Evolutionary conservation across 768 basidiomycete species (phyloP), one percentile per base, ranked within the genome.

Genomic region (Termitomyces sp.): DNA sequence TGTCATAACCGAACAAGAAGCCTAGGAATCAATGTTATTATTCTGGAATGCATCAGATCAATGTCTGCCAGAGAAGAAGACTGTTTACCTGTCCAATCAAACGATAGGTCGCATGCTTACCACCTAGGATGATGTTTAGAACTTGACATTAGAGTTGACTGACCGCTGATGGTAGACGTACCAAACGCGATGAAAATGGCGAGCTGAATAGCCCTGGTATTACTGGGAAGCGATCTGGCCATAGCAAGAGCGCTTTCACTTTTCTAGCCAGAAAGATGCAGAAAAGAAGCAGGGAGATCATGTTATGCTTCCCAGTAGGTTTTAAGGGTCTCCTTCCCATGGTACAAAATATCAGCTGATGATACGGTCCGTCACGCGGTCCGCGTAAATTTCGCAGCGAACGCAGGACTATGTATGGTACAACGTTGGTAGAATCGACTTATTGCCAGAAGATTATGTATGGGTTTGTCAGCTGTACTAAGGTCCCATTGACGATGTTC

Each of bases 141-240:
- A 42, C 17, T n/a, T 37, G 49, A 11, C 31, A n/a, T 36, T n/a
- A 4, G 42, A 25, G 12, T 17, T 14, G 46, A 32, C 1, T 40
- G 37, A 31, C 56, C 38, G 17, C 20, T 57, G 3, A 60, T 42
- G 62, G n/a, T 7, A 9, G 17, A 76, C 81, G 66, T 70, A 86
- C 88, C 88, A 65, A 91, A 91, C 25, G 88, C 88, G 66, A 89
- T 84, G 74, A 90, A 91, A 40, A 85, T 76, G 45, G 87, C 87
- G 53, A 90, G 77, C 40, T 84, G 74, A 47, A 89, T 82, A 10
- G 87, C 86, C 71, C 81, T 83, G 58, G 74, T 79, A 70, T 85
- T 89, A n/a, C 81, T 86, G 46, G 85, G 83, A 60, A 85, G 75
- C 55, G 82, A 84, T 66, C 71, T 70, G 53, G 71, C 69, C 71